Evolutionary conservation across 495 filamentous ascomycete species (phyloP), one percentile per base, ranked within the genome.

Genomic region (Aspergillus leporis): DNA sequence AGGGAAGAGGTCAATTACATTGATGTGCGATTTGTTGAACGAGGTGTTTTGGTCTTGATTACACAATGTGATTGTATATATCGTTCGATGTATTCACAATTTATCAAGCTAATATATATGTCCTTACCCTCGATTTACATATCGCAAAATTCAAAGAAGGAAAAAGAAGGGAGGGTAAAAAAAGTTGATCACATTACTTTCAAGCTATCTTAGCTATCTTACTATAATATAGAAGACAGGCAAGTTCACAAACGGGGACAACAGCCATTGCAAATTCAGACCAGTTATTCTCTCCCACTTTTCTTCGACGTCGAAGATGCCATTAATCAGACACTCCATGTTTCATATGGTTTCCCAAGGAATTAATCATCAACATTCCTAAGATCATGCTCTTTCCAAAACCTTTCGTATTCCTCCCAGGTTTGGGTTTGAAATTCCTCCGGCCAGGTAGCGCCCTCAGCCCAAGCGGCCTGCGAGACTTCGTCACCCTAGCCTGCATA

Each of bases 401-500:
- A 79, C 46, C 74, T 65, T 14, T 76, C 67, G 58, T 81, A 83
- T 38, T 83, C 78, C 30, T 80, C 72, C 40, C 71, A 66, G 47
- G 68, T 72, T 71, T 82, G 78, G n/a, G 70, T 53, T 12, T 75
- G 68, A 51, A 85, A 74, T 28, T 69, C 61, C 10, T 80, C 71
- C 12, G 81, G 83, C 12, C 65, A 55, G 0, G 83, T 85, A 6
- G 86, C 87, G 45, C 87, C 84, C 59, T 86, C 84, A 12, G 79
- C 83, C 84, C 83, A 85, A 5, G 87, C 86, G 0, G 87, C 86
- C 45, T 90, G 85, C 59, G 85, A 84, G 40, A 89, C 75, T 60
- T 89, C 87, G 55, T 88, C 85, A 16, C 86, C 86, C 40, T 89
- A 82, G 30, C 87, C 86, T 4, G 80, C 77, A 65, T 88, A 89